A percentile compares a stretch with the other conserved stretches of the same genome.
These are phyloP conservation scores for Fusarium sp. DNA, from an alignment of 2,329 filamentous ascomycete species.

Conservation along the genomic window DNA sequence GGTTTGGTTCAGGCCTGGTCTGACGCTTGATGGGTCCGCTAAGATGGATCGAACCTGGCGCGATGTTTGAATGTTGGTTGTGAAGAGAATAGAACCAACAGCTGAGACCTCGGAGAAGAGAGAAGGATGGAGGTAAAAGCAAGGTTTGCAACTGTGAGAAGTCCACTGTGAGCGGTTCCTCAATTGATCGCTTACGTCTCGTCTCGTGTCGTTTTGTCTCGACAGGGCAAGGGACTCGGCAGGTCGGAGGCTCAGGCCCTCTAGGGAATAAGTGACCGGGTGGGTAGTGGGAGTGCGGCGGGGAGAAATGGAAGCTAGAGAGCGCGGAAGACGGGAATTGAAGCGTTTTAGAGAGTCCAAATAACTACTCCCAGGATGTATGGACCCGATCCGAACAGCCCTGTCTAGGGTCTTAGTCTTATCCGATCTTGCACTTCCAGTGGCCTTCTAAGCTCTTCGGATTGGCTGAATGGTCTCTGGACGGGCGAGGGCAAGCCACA, in stretches of 20 bases:
- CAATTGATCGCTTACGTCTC: slow-evolving; percentile 5
- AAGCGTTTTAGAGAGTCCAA: slow-evolving; percentile 25
- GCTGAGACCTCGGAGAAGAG: background rate
- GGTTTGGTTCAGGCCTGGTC: slow-evolving; percentile 1
- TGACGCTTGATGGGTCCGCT: slow-evolving; percentile 23
- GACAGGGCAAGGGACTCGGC: slow-evolving; percentile 2
- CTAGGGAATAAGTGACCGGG: slow-evolving; percentile 19
- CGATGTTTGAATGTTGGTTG: slow-evolving; percentile 1
- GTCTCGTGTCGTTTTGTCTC: slow-evolving; percentile 11
- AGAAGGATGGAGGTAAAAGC: background rate
- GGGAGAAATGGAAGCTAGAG: slow-evolving; percentile 22
- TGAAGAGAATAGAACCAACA: slow-evolving; percentile 14
- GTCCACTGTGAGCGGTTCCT: slow-evolving; percentile 7
- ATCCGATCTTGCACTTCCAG: slow-evolving; percentile 25
- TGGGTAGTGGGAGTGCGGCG: slow-evolving; percentile 10
- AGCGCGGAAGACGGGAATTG: slow-evolving; percentile 32
- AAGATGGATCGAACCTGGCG: slow-evolving; percentile 23
- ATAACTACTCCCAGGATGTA: background rate
- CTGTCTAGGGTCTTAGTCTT: slow-evolving; percentile 28
- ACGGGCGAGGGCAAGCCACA: slow-evolving; percentile 25
- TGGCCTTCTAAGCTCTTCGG: slow-evolving; percentile 5
- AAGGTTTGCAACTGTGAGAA: slow-evolving; percentile 3
- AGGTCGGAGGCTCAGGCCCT: slow-evolving; percentile 14
- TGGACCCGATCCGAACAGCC: slow-evolving; percentile 13
- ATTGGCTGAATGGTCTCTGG: slow-evolving; percentile 4